phyloP scores from a whole-genome alignment of 495 filamentous ascomycete genomes.

The Talaromyces stipitatus region DNA sequence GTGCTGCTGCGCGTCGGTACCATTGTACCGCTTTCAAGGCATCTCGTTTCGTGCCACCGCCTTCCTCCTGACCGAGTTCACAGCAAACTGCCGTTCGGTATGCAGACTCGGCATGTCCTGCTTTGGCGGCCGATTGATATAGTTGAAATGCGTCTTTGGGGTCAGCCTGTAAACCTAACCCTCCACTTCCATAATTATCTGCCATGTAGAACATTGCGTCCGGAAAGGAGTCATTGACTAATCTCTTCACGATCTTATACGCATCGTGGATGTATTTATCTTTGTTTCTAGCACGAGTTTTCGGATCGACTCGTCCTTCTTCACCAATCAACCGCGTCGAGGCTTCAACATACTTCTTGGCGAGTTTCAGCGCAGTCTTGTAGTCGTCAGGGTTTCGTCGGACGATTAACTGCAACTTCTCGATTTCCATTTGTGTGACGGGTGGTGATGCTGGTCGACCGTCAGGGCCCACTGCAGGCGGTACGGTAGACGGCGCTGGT shows the following conservation, averaged over 20 bases:
- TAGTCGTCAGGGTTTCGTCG: slow-evolving; percentile 65
- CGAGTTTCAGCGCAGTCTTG: slow-evolving; percentile 60
- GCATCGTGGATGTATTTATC: slow-evolving; percentile 82
- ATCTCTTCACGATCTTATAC: slow-evolving; percentile 83
- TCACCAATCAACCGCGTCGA: slow-evolving; percentile 65
- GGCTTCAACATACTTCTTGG: slow-evolving; percentile 83
- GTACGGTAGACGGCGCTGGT: slow-evolving; percentile 15
- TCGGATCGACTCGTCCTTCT: slow-evolving; percentile 62
- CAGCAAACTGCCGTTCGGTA: slow-evolving; percentile 97
- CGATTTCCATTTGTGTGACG: slow-evolving; percentile 72
- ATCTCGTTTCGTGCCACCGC: slow-evolving; percentile 85
- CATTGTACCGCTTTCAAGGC: slow-evolving; percentile 91
- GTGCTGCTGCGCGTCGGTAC: slow-evolving; percentile 86
- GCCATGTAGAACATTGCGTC: slow-evolving; percentile 95
- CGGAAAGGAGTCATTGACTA: slow-evolving; percentile 55
- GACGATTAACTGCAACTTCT: slow-evolving; percentile 58
- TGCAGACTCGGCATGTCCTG: slow-evolving; percentile 74
- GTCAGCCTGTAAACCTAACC: slow-evolving; percentile 63
- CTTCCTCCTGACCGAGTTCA: slow-evolving; percentile 90
- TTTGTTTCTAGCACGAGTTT: slow-evolving; percentile 63
- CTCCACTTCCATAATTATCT: slow-evolving; percentile 77
- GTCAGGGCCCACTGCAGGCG: slow-evolving; percentile 11
- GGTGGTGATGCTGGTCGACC: slow-evolving; percentile 28
- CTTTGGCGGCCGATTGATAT: slow-evolving; percentile 90
- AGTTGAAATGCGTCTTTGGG: slow-evolving; percentile 84